Base-by-base conservation (phyloP, 2,329 filamentous ascomycete species). In the Beauveria sp. region DNA sequence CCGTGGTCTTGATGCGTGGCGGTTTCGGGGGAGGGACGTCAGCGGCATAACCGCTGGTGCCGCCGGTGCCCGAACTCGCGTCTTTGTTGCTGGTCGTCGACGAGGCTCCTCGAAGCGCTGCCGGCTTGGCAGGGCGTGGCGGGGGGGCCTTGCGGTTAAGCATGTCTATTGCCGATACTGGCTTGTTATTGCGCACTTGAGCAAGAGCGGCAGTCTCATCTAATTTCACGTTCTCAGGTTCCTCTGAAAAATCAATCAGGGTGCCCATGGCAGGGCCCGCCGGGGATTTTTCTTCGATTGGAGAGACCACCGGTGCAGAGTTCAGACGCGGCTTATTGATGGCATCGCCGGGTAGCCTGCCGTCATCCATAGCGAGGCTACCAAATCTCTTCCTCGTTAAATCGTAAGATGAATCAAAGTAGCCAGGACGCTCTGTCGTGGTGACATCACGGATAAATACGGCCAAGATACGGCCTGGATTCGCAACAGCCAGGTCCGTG, bases 391-490 rank as follows among this genome's bases (percentile, higher is more conserved):
- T 67, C 4, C 67, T 68, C 1, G 64, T 60, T 10, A 70, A 58
- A 12, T 74, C 70, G 56, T 77, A 76, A 0, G 75, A 72, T 1
- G 85, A 80, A 65, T 96, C 90, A 69, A 97, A 97, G 71, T 94
- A 97, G 0, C 84, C 84, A 14, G 84, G 67, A 12, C 68, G 80
- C 43, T 89, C 83, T 0, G 88, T 83, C 0, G 91, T 96, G 0
- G 94, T 99, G 24, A 99, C 91, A 73, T 99, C 94, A 60, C 96
- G 84, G 65, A 99, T 97, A 73, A 97, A 97, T 7, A 99, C 85
- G 0, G 87, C 94, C 34, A 92, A 77, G 2, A 99, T 86, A 30
- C 90, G 84, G 0, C 90, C 89, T 0, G 92, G 93, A 67, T 97
- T 88, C 2, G 90, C 85, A 40, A 93, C 70, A 0, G 89, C 92